Conservation (phyloP, 345 rosid species). For the Arabidopsis suecica region DNA sequence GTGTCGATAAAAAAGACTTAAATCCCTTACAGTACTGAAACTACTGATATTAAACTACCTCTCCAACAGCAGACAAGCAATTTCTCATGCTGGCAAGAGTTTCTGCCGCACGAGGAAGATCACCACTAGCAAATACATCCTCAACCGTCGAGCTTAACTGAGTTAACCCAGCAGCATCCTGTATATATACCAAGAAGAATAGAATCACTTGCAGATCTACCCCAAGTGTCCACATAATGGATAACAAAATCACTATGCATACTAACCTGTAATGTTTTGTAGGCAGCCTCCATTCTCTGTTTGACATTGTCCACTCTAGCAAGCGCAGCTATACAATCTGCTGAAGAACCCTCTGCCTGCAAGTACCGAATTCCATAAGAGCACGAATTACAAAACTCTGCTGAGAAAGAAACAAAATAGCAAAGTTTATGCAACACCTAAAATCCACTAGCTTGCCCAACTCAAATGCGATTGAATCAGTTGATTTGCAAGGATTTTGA, state of each 20-base stretch:
- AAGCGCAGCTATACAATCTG: slow-evolving; percentile 88
- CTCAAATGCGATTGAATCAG: background rate
- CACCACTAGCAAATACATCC: slow-evolving; percentile 96
- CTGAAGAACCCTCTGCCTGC: slow-evolving; percentile 96
- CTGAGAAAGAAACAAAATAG: background rate
- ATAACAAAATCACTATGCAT: slow-evolving; percentile 8
- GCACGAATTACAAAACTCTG: background rate
- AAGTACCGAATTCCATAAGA: slow-evolving; percentile 21
- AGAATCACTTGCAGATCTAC: background rate
- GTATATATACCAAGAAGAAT: slow-evolving; percentile 17
- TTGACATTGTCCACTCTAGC: slow-evolving; percentile 95
- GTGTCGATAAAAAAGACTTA: background rate
- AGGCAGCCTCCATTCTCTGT: slow-evolving; percentile 98
- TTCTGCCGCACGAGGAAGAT: slow-evolving; percentile 98
- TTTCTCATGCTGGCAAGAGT: slow-evolving; percentile 99
- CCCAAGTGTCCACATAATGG: slow-evolving; percentile 9
- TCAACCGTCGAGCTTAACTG: slow-evolving; percentile 96
- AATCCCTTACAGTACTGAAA: slow-evolving; percentile 9
- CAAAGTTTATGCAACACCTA: background rate
- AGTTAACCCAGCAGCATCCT: slow-evolving; percentile 99
- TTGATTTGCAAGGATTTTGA: slow-evolving; percentile 7
- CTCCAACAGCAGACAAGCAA: slow-evolving; percentile 98
- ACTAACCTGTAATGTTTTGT: slow-evolving; percentile 83
- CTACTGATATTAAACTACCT: slow-evolving; percentile 53
- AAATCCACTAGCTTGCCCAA: background rate